Conservation (phyloP, 495 filamentous ascomycete genomes). For the Trichoderma virens region DNA sequence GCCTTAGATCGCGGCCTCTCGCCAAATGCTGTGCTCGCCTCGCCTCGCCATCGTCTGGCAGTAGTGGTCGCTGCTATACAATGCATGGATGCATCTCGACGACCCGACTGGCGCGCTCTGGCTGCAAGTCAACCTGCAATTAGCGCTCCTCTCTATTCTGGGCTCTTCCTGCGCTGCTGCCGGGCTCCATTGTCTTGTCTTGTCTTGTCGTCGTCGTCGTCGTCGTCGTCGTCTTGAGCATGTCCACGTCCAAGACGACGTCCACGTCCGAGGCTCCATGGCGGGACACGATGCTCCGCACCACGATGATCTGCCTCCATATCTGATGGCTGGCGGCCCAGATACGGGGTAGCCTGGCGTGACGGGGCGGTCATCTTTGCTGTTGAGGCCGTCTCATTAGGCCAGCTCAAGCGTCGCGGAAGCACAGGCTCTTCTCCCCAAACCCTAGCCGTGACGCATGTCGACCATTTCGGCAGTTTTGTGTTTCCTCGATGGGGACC, state of each 20-base stretch:
- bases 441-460: background rate
- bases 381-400: background rate
- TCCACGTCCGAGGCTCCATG: background rate
- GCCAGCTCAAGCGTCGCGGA: conserved; percentile 1
- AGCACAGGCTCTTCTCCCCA: background rate
- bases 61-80: background rate
- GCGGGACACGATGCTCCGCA: conserved; percentile 1
- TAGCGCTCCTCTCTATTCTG: background rate
- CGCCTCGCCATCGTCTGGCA: background rate
- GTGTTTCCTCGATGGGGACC: background rate
- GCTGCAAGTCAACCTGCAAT: background rate
- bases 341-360: background rate
- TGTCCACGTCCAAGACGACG: background rate
- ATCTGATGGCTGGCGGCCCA: background rate
- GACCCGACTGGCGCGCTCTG: background rate
- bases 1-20: background rate
- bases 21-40: background rate
- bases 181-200: background rate
- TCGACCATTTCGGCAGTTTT: conserved; percentile 1
- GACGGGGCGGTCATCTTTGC: background rate
- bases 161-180: background rate
- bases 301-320: conserved; percentile 4
- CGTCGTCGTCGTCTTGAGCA: background rate
- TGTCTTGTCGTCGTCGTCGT: no score
- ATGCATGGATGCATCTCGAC: background rate